Percentiles rank a stretch among this genome's conserved stretches.
Conservation (phyloP, 192 early-diverging fungal species). For the Ambispora gerdemannii region DNA sequence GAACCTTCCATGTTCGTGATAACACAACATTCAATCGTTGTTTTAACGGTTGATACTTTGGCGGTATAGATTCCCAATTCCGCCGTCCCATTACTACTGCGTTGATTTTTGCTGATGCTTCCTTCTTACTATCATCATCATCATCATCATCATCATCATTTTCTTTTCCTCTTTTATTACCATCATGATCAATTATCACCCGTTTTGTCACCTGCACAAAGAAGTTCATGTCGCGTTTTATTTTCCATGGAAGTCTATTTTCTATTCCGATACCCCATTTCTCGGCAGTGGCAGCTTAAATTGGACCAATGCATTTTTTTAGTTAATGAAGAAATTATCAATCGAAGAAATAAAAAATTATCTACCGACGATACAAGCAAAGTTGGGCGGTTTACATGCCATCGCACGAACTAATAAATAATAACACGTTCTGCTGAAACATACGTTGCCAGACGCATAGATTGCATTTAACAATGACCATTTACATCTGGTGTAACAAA, state of each 20-base stretch:
- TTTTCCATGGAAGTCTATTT: constrained; percentile 79
- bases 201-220: constrained; percentile 68
- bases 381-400: no score
- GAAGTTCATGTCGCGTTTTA: constrained; percentile 80
- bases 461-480: no score
- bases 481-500: no score
- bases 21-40: constrained; percentile 84
- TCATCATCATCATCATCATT: background rate
- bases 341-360: no score
- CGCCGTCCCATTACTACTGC: constrained; percentile 90
- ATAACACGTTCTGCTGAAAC: no score
- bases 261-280: constrained; percentile 71
- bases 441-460: no score
- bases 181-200: constrained; percentile 25
- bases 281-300: background rate
- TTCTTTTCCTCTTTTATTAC: background rate
- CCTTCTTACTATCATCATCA: background rate
- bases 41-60: constrained; percentile 72
- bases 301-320: no score
- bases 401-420: no score
- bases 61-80: constrained; percentile 93
- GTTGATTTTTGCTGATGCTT: constrained; percentile 44
- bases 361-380: no score
- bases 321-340: no score
- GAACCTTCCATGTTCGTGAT: constrained; percentile 57